Conservation (phyloP, 2,329 filamentous ascomycete genomes). For the Emmonsiellopsis sp. region DNA sequence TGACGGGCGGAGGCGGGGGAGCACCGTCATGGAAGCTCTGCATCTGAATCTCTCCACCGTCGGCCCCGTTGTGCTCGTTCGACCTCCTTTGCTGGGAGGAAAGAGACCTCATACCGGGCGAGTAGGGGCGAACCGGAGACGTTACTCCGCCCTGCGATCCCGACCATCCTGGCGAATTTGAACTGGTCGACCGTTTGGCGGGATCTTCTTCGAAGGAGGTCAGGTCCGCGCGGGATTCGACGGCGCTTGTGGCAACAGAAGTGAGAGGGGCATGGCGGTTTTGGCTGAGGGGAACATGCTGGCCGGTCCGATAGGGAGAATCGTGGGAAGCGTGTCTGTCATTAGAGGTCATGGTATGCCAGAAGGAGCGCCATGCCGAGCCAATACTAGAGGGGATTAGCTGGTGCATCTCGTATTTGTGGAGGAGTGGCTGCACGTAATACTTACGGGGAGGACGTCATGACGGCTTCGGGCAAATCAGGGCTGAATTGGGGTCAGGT, state of each 20-base stretch:
- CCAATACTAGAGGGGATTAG: slow-evolving; percentile 43
- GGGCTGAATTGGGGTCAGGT: too few relatives aligned
- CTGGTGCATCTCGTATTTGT: too few relatives aligned
- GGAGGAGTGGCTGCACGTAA: not conserved
- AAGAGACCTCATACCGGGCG: slow-evolving; percentile 77
- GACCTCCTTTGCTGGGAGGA: slow-evolving; percentile 53
- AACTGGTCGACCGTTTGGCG: slow-evolving; percentile 44
- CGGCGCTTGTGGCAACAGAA: slow-evolving; percentile 73
- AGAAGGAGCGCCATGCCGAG: slow-evolving; percentile 76
- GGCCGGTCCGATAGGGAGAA: slow-evolving; percentile 82
- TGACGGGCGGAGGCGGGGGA: slow-evolving; percentile 77
- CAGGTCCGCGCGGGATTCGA: slow-evolving; percentile 80
- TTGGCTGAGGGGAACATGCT: slow-evolving; percentile 80
- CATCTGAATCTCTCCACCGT: slow-evolving; percentile 86
- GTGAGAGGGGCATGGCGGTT: slow-evolving; percentile 73
- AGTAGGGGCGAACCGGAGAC: slow-evolving; percentile 65
- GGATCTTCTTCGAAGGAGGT: slow-evolving; percentile 69
- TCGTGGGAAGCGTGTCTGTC: slow-evolving; percentile 85
- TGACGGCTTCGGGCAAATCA: too few relatives aligned
- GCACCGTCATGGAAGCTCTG: slow-evolving; percentile 88
- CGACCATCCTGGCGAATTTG: slow-evolving; percentile 45
- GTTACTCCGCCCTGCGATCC: slow-evolving; percentile 45
- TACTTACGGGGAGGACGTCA: not conserved
- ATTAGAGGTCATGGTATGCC: slow-evolving; percentile 78
- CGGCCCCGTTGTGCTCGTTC: slow-evolving; percentile 50